Evolutionary conservation across 768 basidiomycete species (phyloP).

Genomic region (Leccinum olivaceopallidum): DNA sequence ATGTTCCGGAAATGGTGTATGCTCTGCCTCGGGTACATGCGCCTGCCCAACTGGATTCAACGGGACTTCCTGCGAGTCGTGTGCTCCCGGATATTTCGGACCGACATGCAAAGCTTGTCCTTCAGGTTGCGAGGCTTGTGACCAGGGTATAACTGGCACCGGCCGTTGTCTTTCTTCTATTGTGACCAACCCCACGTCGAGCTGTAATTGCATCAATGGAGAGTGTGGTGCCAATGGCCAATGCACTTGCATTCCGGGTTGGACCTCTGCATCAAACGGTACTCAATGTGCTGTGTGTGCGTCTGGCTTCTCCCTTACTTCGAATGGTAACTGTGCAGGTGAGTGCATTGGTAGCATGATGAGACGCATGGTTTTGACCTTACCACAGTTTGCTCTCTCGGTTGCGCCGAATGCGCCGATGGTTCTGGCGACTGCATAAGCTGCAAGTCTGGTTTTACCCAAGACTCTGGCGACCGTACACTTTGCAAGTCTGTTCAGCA

Average conservation of each 20-base stretch:
- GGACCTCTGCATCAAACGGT: slow-evolving; percentile 68
- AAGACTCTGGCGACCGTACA: slow-evolving; percentile 63
- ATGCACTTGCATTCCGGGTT: slow-evolving; percentile 78
- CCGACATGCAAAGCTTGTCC: slow-evolving; percentile 71
- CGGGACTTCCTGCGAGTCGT: slow-evolving; percentile 79
- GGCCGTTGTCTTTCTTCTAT: slow-evolving; percentile 65
- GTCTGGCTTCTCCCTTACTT: slow-evolving; percentile 70
- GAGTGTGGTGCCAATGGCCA: slow-evolving; percentile 66
- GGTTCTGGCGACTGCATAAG: slow-evolving; percentile 67
- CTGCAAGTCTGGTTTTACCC: slow-evolving; percentile 71
- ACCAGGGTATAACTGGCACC: slow-evolving; percentile 76
- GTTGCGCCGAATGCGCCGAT: slow-evolving; percentile 70
- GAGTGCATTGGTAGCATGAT: slow-evolving; percentile 13
- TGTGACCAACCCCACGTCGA: slow-evolving; percentile 53
- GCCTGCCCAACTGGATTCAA: slow-evolving; percentile 72
- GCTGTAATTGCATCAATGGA: slow-evolving; percentile 85
- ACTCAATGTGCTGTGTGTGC: slow-evolving; percentile 77
- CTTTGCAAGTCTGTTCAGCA: slow-evolving; percentile 57
- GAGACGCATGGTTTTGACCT: slow-evolving; percentile 4
- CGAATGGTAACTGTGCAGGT: slow-evolving; percentile 75
- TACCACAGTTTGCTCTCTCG: slow-evolving; percentile 63
- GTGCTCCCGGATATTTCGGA: slow-evolving; percentile 75
- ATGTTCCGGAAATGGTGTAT: slow-evolving; percentile 73
- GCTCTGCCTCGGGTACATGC: slow-evolving; percentile 70
- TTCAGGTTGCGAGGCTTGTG: slow-evolving; percentile 65